Evolutionary conservation across 1,284 basidiomycete genomes (phyloP), one percentile per base, ranked within the genome.

Genomic region (Anthracocystis walkeri): DNA sequence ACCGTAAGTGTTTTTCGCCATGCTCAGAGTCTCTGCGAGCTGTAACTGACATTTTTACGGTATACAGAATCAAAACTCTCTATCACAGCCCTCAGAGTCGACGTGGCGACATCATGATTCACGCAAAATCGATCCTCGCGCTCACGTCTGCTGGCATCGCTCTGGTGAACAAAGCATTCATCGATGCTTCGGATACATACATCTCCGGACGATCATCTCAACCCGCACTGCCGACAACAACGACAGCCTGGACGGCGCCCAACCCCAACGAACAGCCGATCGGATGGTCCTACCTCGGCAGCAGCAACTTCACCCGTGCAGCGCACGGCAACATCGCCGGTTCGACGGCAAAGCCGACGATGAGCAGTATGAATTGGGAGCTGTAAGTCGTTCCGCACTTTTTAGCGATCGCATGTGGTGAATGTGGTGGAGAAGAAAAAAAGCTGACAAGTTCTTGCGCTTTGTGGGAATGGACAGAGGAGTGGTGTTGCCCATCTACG

Each of bases 81-180:
- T 79, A 70, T 27, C 46, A 68, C 33, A 75, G 73, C 55, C 80
- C 82, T 4, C 62, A 67, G 10, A 77, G 74, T 18, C 35, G 70
- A 4, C 72, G 82, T 7, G 82, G 82, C 33, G 65, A 80, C 25
- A 25, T 85, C n/a, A 65, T 85, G 61, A 85, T 85, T 48, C 83
- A 85, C 54, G 80, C 79, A 50, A 85, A 85, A 49, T 73, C 66
- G 14, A 51, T 84, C 23, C 52, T 84, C n/a, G 79, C 74, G 7
- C 58, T 72, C 49, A 53, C 59, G 10, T 33, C 54, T 1, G 38
- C 63, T 1, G 68, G 65, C 29, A 16, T 20, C 10, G 20, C 23
- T 0, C 10, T 68, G 3, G 65, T 79, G 21, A 51, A 70, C 33
- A 29, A 54, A 4, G 72, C 66, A 1, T 71, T 75, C 23, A n/a